Evolutionary conservation across 441 rosid genomes (phyloP).

Genomic region (Francoa sonchifolia): DNA sequence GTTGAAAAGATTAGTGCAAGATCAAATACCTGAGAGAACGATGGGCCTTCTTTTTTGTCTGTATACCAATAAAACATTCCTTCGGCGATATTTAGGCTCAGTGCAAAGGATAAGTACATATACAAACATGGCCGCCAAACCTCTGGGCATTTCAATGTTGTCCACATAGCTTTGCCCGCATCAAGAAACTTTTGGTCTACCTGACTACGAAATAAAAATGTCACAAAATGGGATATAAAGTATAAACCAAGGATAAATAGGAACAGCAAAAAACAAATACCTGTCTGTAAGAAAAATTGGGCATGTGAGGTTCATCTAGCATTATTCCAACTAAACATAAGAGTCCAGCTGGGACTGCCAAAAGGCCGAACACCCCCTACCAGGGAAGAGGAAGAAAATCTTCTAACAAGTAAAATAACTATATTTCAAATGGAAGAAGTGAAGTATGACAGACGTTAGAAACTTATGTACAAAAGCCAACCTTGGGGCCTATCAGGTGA

Average conservation of each 20-base stretch:
- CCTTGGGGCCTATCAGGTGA: slow-evolving; percentile 86
- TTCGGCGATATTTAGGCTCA: slow-evolving; percentile 68
- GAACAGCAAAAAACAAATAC: slow-evolving; percentile 19
- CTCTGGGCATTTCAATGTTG: slow-evolving; percentile 51
- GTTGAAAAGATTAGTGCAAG: neutral
- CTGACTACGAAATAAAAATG: slow-evolving; percentile 26
- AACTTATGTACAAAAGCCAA: slow-evolving; percentile 12
- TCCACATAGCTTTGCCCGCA: slow-evolving; percentile 84
- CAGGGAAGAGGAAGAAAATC: slow-evolving; percentile 11
- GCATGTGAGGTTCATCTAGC: slow-evolving; percentile 45
- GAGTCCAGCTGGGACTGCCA: slow-evolving; percentile 64
- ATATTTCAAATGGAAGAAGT: slow-evolving; percentile 3
- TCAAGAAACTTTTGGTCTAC: slow-evolving; percentile 49
- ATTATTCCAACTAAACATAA: slow-evolving; percentile 48
- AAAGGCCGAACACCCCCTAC: slow-evolving; percentile 82
- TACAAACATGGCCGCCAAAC: slow-evolving; percentile 94
- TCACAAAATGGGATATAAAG: slow-evolving; percentile 6
- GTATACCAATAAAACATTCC: slow-evolving; percentile 94
- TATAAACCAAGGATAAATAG: slow-evolving; percentile 8
- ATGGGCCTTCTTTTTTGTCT: slow-evolving; percentile 67
- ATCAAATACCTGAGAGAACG: slow-evolving; percentile 77
- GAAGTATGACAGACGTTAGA: slow-evolving; percentile 1
- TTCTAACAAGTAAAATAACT: slow-evolving; percentile 7
- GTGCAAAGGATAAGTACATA: slow-evolving; percentile 67
- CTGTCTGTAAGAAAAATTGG: slow-evolving; percentile 52